Evolutionary conservation across 1,284 basidiomycete species (phyloP).

Genomic region (Irpex sp.): DNA sequence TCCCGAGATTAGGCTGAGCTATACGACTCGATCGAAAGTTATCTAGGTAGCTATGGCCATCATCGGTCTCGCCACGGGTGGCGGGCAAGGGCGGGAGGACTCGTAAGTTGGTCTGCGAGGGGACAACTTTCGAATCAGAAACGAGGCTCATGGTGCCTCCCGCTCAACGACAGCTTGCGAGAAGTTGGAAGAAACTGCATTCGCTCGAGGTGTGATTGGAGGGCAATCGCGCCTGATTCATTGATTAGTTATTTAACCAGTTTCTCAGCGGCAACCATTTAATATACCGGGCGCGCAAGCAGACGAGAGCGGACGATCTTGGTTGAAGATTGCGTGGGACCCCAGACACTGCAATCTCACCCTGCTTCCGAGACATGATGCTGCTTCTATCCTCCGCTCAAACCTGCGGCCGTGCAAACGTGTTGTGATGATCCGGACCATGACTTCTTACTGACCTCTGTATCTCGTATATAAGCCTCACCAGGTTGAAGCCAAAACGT

Average conservation of each 20-base stretch:
- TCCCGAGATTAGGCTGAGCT: not conserved
- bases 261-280: not conserved
- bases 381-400: not conserved
- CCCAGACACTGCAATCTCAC: not conserved
- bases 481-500: not conserved
- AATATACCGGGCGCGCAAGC: not conserved
- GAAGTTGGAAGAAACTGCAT: not conserved
- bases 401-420: not conserved
- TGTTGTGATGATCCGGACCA: not conserved
- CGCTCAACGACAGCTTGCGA: not conserved
- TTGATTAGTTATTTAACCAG: not conserved
- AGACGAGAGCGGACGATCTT: not conserved
- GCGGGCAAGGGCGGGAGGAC: no score
- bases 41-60: not conserved
- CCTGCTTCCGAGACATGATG: no score
- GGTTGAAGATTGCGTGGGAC: not conserved
- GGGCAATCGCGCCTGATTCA: not conserved
- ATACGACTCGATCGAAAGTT: not conserved
- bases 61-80: no score
- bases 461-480: not conserved
- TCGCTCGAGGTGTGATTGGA: not conserved
- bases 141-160: not conserved
- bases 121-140: not conserved
- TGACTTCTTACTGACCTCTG: not conserved
- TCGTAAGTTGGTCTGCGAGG: no score